Base-by-base conservation (phyloP, 2,329 filamentous ascomycete species). In the Venturia oleaginea region DNA sequence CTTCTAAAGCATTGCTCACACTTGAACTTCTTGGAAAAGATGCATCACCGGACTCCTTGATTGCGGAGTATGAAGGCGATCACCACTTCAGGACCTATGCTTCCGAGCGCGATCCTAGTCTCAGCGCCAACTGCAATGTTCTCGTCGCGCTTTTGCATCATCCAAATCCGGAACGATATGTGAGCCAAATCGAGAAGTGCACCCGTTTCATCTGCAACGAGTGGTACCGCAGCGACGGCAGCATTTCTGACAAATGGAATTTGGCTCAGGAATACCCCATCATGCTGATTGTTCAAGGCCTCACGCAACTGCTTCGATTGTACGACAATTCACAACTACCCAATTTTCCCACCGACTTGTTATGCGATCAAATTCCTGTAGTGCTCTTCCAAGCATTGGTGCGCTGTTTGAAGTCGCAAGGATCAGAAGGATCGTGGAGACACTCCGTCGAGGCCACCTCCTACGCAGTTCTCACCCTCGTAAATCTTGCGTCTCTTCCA, bases 101-200 rank as follows among this genome's bases (percentile, higher is more conserved):
- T 1, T 54, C 62, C 7, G 72, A 74, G 65, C 66, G 71, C 30
- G 67, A 75, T 64, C 67, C 71, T 1, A 74, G 72, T 46, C 68
- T 71, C 17, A 71, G 67, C 1, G 71, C 72, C 4, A 75, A 74
- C 66, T 72, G 70, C 62, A 73, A 74, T 65, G 71, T 69, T 13
- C 65, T 75, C 4, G 27, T 71, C 51, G 71, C 72, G 8, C 65
- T 75, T 19, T 65, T 74, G 22, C 67, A 69, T 19, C 65, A 67
- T 7, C 13, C 48, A 15, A 66, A 73, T 42, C 57, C 59, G 37
- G 64, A n/a, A 32, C 63, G 30, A 19, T 68, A 57, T 64, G 8
- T 55, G 1, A 10, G 61, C 2, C 72, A 70, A 65, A 72, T 72
- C 57, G 59, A 65, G 30, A 74, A 71, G 61, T 62, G 65, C 13